These are phyloP conservation scores for Fusarium sulawesiense DNA, from an alignment of 2,329 filamentous ascomycete species.

Conservation along the genomic window DNA sequence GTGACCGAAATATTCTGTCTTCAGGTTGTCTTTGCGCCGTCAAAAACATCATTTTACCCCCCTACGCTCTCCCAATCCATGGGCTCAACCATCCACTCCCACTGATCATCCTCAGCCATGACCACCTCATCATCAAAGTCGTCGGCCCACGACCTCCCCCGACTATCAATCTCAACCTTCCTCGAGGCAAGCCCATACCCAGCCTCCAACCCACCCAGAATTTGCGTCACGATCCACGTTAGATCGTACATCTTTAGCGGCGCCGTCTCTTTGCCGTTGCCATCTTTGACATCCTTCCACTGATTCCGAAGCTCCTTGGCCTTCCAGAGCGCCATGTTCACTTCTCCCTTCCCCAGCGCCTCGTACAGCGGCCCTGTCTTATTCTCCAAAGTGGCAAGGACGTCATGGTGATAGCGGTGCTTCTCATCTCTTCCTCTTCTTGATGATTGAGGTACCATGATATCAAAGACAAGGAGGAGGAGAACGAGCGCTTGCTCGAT, in stretches of 20 bases:
- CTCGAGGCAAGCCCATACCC: slow-evolving; percentile 64
- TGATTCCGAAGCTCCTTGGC: slow-evolving; percentile 78
- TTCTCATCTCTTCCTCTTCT: not conserved
- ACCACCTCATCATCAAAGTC: slow-evolving; percentile 25
- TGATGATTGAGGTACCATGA: slow-evolving; percentile 58
- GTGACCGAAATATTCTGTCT: not conserved
- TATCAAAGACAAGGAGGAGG: slow-evolving; percentile 71
- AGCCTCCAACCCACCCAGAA: slow-evolving; percentile 69
- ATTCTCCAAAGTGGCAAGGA: slow-evolving; percentile 71
- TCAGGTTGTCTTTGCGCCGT: not conserved
- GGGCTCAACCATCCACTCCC: slow-evolving; percentile 56
- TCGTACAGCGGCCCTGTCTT: slow-evolving; percentile 65
- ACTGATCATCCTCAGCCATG: slow-evolving; percentile 45
- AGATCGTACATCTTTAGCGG: slow-evolving; percentile 70
- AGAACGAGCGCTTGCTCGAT: slow-evolving; percentile 77
- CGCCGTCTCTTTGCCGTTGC: slow-evolving; percentile 56
- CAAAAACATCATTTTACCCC: not conserved
- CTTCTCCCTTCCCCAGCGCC: slow-evolving; percentile 66
- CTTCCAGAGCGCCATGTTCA: slow-evolving; percentile 67
- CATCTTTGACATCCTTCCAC: slow-evolving; percentile 72
- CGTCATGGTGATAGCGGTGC: slow-evolving; percentile 77
- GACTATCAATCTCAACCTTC: slow-evolving; percentile 53
- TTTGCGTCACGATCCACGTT: slow-evolving; percentile 65
- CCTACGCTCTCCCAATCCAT: slow-evolving; percentile 53
- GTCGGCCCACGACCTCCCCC: slow-evolving; percentile 54